These are phyloP conservation scores for Physcia stellaris DNA, from an alignment of 495 filamentous ascomycete species.

Conservation along the genomic window DNA sequence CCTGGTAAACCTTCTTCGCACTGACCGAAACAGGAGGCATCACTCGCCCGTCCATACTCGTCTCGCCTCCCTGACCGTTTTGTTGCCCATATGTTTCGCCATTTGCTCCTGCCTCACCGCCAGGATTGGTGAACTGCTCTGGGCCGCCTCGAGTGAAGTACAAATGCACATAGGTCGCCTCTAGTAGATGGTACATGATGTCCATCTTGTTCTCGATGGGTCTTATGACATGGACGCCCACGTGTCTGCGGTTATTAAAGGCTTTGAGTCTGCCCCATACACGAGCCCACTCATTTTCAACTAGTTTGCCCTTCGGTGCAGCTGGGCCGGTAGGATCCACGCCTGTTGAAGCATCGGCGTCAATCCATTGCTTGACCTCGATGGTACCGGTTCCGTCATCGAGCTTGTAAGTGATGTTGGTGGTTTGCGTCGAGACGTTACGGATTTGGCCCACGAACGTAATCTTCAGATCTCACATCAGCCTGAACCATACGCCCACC, in stretches of 20 bases:
- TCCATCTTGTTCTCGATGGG: slow-evolving; percentile 78
- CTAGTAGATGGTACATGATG: slow-evolving; percentile 75
- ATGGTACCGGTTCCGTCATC: slow-evolving; percentile 90
- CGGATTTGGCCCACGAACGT: slow-evolving; percentile 84
- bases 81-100: slow-evolving; percentile 3
- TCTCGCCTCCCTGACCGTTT: slow-evolving; percentile 6
- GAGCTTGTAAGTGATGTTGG: slow-evolving; percentile 80
- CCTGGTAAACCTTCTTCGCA: slow-evolving; percentile 54
- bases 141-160: slow-evolving; percentile 67
- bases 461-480: slow-evolving; percentile 36
- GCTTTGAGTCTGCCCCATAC: slow-evolving; percentile 66
- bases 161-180: slow-evolving; percentile 76
- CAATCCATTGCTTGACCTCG: slow-evolving; percentile 88
- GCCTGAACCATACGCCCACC: no score
- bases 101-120: slow-evolving; percentile 20
- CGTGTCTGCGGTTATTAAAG: slow-evolving; percentile 66
- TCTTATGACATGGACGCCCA: slow-evolving; percentile 69
- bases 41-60: slow-evolving; percentile 13
- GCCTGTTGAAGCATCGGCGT: slow-evolving; percentile 36
- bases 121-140: slow-evolving; percentile 19
- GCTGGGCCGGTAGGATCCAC: slow-evolving; percentile 36
- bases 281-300: slow-evolving; percentile 64
- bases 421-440: slow-evolving; percentile 70
- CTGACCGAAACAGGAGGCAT: slow-evolving; percentile 36
- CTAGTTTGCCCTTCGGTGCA: slow-evolving; percentile 32